Base-by-base conservation (phyloP, 495 filamentous ascomycete genomes). In the Collariella sp. region DNA sequence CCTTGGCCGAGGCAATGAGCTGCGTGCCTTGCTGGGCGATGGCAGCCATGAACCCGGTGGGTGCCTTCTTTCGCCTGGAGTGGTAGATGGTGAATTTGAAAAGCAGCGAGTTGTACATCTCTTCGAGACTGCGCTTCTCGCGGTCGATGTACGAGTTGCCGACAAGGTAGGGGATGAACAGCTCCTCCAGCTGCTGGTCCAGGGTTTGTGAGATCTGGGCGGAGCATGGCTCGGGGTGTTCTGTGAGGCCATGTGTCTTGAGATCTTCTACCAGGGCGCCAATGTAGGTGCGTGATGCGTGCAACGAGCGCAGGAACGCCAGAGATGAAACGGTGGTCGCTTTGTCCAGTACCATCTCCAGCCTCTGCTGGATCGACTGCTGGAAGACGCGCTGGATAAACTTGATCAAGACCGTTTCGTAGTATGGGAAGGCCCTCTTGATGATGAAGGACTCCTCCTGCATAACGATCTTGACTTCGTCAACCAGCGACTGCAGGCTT, bases 51-150 rank as follows among this genome's bases (percentile, higher is more conserved):
- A 95, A 95, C 0, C 87, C 89, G 2, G 85, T 86, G 2, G 89
- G 87, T 22, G 78, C 76, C 76, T 91, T 95, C 67, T 88, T 86
- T 54, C 87, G 73, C 53, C 87, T 77, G 1, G 87, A 88, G 64
- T 99, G 94, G 63, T 89, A 97, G 29, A 90, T 84, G 31, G 85
- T 93, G 64, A 94, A 99, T 66, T 89, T 95, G 79, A 99, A 94
- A 20, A 97, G 76, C 38, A 99, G 66, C 0, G 91, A 95, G 22
- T 89, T 87, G 71, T 93, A 95, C 44, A 97, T 72, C 64, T 96
- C 91, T 63, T 96, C 91, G 33, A 99, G 65, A 45, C 84, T 95
- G 64, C 80, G 83, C 65, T 85, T 87, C 68, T 99, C 94, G 45
- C 89, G 83, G 61, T 99, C 94, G 62, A 97, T 96, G 61, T 97